Evolutionary conservation across 208 protist species (phyloP).

Genomic region (Phytomonas francai): DNA sequence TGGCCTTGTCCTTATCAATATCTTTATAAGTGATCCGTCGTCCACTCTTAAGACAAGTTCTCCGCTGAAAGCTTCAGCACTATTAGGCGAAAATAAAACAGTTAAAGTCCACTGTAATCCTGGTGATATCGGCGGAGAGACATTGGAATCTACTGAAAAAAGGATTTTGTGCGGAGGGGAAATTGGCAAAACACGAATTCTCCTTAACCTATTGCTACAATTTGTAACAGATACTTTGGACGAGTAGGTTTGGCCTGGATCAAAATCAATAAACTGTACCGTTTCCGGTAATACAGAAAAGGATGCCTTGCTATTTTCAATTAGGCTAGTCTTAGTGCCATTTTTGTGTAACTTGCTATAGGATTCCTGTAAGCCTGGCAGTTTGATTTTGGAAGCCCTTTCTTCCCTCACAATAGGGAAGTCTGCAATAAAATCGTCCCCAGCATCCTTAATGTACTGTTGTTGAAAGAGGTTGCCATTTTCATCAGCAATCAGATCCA

Average conservation of each 20-base stretch:
- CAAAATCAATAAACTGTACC: constrained; percentile 76
- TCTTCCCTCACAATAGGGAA: neutral
- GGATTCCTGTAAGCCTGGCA: neutral
- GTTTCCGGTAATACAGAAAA: constrained; percentile 36
- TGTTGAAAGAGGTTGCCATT: constrained; percentile 53
- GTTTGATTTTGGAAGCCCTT: neutral
- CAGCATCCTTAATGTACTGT: constrained; percentile 34
- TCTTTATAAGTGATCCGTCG: constrained; percentile 39
- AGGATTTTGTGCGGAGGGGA: constrained; percentile 46
- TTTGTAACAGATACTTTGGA: constrained; percentile 70
- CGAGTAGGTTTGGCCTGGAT: constrained; percentile 54
- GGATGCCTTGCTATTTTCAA: constrained; percentile 10
- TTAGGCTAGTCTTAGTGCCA: constrained; percentile 15
- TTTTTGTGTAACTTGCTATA: neutral
- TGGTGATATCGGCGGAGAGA: constrained; percentile 70
- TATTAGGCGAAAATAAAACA: constrained; percentile 20
- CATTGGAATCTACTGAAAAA: constrained; percentile 43
- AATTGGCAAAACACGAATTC: constrained; percentile 73
- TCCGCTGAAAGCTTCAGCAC: constrained; percentile 53
- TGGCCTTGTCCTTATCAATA: constrained; percentile 44
- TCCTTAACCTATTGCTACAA: constrained; percentile 50
- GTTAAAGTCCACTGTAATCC: constrained; percentile 64
- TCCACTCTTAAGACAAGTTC: constrained; percentile 53
- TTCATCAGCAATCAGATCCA: constrained; percentile 62
- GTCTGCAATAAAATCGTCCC: neutral